A percentile compares a stretch with the other conserved stretches of the same genome.
Conservation (phyloP, 495 filamentous ascomycete species). For the Neurospora hispaniola region DNA sequence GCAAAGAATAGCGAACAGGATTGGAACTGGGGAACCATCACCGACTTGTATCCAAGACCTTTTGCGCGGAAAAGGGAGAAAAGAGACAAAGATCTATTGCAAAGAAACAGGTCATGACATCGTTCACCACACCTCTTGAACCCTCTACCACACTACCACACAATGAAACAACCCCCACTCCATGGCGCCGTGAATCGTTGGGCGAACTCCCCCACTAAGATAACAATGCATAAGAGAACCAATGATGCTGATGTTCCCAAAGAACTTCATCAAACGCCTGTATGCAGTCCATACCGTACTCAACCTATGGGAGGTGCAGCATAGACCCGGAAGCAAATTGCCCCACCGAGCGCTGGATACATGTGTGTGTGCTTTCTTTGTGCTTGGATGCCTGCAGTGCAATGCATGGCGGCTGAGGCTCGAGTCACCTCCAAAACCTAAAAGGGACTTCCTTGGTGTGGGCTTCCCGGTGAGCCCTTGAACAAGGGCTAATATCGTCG, state of each 20-base stretch:
- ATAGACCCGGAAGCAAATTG: background rate
- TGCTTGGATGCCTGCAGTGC: background rate
- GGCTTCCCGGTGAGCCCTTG: background rate
- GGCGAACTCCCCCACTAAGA: background rate
- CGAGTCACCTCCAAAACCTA: background rate
- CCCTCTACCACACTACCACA: background rate
- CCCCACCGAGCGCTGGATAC: background rate
- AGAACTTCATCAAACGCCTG: background rate
- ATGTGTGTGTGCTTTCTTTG: background rate
- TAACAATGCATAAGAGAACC: background rate
- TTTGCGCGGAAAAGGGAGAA: background rate
- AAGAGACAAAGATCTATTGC: background rate
- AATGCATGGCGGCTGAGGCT: background rate
- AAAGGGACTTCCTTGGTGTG: background rate
- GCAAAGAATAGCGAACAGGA: no score
- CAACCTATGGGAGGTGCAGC: background rate
- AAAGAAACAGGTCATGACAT: background rate
- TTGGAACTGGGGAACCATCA: background rate
- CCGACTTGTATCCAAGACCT: background rate
- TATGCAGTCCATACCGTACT: background rate
- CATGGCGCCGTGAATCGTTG: background rate
- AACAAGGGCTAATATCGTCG: slow-evolving; percentile 20
- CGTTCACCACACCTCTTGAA: background rate
- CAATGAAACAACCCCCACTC: background rate
- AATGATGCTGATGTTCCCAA: background rate